phyloP scores from a whole-genome alignment of 164 flowering plant species.

The Sextonia rubra region DNA sequence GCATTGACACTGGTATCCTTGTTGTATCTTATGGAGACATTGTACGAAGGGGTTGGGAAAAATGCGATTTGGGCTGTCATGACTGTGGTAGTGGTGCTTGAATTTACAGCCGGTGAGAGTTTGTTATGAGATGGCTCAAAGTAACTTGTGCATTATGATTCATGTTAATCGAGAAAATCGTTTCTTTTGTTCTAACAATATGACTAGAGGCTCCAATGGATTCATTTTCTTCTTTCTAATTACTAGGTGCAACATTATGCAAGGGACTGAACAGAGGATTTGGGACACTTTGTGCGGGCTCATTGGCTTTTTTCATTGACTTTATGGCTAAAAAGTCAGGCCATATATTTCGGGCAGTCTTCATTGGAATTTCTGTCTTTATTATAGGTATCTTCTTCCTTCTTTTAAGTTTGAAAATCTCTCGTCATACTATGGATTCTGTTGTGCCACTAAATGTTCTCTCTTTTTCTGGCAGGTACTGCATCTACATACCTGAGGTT shows the following conservation, averaged over 20 bases:
- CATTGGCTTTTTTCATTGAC: slow-evolving; percentile 68
- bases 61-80: slow-evolving; percentile 96
- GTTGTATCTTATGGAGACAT: slow-evolving; percentile 70
- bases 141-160: too few species aligned
- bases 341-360: slow-evolving; percentile 46
- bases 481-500: slow-evolving; percentile 68
- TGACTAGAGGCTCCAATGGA: too few species aligned
- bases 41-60: slow-evolving; percentile 64
- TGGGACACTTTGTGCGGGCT: slow-evolving; percentile 83
- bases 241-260: slow-evolving; percentile 80
- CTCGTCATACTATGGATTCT: not conserved
- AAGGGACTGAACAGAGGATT: slow-evolving; percentile 88
- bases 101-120: slow-evolving; percentile 81
- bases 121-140: not conserved
- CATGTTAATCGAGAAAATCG: too few species aligned
- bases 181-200: too few species aligned
- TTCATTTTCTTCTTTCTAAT: not conserved
- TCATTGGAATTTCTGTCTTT: slow-evolving; percentile 70
- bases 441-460: not conserved
- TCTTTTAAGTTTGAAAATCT: not conserved
- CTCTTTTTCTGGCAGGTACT: slow-evolving; percentile 17
- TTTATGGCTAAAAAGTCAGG: slow-evolving; percentile 56
- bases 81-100: slow-evolving; percentile 94
- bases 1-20: slow-evolving; percentile 72
- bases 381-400: slow-evolving; percentile 45